These are phyloP conservation scores for Blastomyces silverae DNA, from an alignment of 2,329 filamentous ascomycete genomes.

Conservation along the genomic window DNA sequence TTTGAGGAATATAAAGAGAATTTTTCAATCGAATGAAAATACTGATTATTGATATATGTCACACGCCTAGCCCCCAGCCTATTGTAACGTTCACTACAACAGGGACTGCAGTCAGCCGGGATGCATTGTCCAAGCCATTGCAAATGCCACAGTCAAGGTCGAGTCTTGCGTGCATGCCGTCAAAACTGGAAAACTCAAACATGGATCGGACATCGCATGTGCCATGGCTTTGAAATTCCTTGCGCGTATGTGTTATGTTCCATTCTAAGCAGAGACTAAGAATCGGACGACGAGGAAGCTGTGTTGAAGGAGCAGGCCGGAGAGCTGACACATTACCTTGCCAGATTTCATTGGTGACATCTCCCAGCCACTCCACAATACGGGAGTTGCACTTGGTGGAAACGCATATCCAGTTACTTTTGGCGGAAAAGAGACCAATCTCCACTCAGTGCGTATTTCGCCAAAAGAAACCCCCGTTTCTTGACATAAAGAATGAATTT, in stretches of 20 bases:
- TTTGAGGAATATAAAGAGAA: not conserved
- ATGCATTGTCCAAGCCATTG: conserved; percentile 39
- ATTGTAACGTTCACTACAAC: conserved; percentile 33
- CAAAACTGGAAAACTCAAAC: conserved; percentile 4
- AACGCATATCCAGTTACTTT: conserved; percentile 31
- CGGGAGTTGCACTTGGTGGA: conserved; percentile 34
- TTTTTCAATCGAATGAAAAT: not conserved
- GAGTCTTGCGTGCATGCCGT: conserved; percentile 25
- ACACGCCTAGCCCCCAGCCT: conserved; percentile 8
- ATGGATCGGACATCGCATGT: conserved; percentile 10
- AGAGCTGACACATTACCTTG: not conserved
- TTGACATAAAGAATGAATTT: not conserved
- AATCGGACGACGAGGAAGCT: not conserved
- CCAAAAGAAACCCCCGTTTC: not conserved
- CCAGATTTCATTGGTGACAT: conserved; percentile 38
- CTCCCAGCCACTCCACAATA: conserved; percentile 39
- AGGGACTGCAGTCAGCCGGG: conserved; percentile 35
- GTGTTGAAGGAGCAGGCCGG: not conserved
- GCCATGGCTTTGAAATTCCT: conserved; percentile 22
- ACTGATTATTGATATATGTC: not conserved
- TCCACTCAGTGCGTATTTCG: conserved; percentile 13
- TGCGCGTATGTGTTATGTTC: conserved; percentile 19
- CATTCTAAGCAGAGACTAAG: not conserved
- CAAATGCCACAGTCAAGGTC: conserved; percentile 38
- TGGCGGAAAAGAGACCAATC: conserved; percentile 14